Evolutionary conservation across 768 basidiomycete genomes (phyloP), one percentile per base, ranked within the genome.

Genomic region (Leccinum obscurum): DNA sequence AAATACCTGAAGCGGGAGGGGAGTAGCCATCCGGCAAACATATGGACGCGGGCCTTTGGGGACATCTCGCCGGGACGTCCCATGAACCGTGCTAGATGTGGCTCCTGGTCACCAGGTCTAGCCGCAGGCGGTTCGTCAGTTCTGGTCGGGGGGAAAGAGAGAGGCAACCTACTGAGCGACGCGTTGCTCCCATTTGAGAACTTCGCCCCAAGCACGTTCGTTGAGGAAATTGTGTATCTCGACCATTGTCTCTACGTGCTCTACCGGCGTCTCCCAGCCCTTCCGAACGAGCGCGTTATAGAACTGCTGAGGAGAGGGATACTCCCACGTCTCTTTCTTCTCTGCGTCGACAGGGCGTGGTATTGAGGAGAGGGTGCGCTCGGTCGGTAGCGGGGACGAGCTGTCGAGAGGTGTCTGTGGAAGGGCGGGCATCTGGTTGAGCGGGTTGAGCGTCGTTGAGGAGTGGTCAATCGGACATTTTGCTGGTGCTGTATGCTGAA

Each of bases 201-300:
- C 96, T 75, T 98, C 94, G 55, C 85, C 77, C 97, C 97, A 99
- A 17, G 97, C 97, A 72, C 88, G 82, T 77, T 99, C 97, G 69
- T 99, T 98, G 74, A 99, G 73, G 66, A 95, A 98, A 73, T 99
- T 99, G 72, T 99, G 97, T 37, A 98, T 98, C 62, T 94, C 88
- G 49, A 99, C 97, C 92, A 99, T 97, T 26, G 88, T 93, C 72
- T 95, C 95, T 50, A 98, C 84, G 74, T 94, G 90, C 67, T 98
- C 93, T 74, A 95, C 95, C 0, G 95, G 94, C 2, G 97, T 96
- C 75, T 96, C 95, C 91, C 92, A 94, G 3, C 97, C 97, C 72
- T 99, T 99, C 62, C 94, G 79, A 10, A 93, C 93, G 14, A 99
- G 82, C 0, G 96, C 96, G 74, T 98, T 98, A 75, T 98, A 95